Evolutionary conservation across 768 basidiomycete genomes (phyloP), one percentile per base, ranked within the genome.

Genomic region (Mycena pura): DNA sequence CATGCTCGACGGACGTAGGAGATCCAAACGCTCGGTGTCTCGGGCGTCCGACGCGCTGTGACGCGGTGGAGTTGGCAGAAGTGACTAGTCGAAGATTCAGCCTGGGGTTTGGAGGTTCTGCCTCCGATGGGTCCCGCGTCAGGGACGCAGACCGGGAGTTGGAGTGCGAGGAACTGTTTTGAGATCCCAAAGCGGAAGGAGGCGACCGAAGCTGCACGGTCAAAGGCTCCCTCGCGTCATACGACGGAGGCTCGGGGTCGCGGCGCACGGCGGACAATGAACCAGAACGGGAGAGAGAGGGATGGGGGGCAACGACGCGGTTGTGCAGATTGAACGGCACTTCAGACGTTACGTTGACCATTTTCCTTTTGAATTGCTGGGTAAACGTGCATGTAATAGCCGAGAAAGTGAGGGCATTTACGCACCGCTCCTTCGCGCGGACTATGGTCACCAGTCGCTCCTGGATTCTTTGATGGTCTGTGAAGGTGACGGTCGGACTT

Each of bases 381-480:
- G 14, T 46, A 51, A 47, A 57, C 14, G 40, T 40, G 28, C 32
- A 44, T 21, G n/a, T 39, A 31, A n/a, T 38, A 15, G 19, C 32
- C 17, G 19, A 45, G 57, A 49, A 38, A n/a, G n/a, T n/a, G n/a
- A n/a, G n/a, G 24, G 40, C 1, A 38, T 28, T 22, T 13, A 51
- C 65, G 22, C 39, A 72, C 70, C 69, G 48, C 36, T 70, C 70
- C 50, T 68, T 70, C 17, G 68, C 64, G 15, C 70, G 68, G 13
- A 70, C 69, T 2, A 70, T 72, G 3, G 62, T 67, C 1, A 58
- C 55, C 3, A 69, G 38, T 28, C 60, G 28, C 31, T 68, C 56
- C 60, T 66, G 55, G 10, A 63, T 63, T 62, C 45, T 61, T 82
- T 84, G 82, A 82, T 83, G 39, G 83, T 83, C 72, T 77, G 80